Conservation (phyloP, 768 basidiomycete species). For the Kwoniella pini region DNA sequence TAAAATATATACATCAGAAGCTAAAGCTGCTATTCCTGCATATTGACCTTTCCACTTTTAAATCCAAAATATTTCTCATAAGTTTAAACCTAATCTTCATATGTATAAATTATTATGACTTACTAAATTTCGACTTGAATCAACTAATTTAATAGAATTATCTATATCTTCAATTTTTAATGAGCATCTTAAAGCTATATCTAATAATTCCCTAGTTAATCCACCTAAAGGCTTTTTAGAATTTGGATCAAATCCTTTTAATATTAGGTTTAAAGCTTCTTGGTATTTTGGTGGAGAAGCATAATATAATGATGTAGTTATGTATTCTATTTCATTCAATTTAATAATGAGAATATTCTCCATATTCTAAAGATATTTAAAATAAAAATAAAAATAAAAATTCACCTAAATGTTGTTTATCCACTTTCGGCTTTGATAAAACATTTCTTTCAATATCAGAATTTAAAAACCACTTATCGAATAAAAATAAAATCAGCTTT, state of each 20-base stretch:
- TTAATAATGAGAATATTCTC: background rate
- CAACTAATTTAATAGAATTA: slow-evolving; percentile 23
- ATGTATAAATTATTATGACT: background rate
- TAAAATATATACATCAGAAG: slow-evolving; percentile 27
- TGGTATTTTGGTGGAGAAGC: slow-evolving; percentile 21
- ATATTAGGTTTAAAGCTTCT: slow-evolving; percentile 23
- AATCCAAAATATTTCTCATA: too few species aligned
- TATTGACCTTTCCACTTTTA: slow-evolving; percentile 32
- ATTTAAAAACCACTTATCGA: slow-evolving; percentile 23
- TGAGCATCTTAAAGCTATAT: slow-evolving; percentile 33
- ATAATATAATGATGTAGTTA: slow-evolving; percentile 33
- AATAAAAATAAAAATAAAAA: background rate
- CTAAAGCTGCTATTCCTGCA: slow-evolving; percentile 26
- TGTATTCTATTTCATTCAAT: slow-evolving; percentile 23
- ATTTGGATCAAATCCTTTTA: slow-evolving; percentile 14
- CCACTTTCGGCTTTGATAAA: slow-evolving; percentile 18
- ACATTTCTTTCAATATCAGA: slow-evolving; percentile 11
- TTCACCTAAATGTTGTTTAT: slow-evolving; percentile 34
- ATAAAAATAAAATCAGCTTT: too few species aligned
- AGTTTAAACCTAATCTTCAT: too few species aligned
- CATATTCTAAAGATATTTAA: background rate
- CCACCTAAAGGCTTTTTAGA: slow-evolving; percentile 18
- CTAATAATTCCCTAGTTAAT: slow-evolving; percentile 33
- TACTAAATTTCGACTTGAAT: slow-evolving; percentile 18
- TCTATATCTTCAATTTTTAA: slow-evolving; percentile 15